Evolutionary conservation across 306 rosid species (phyloP), one percentile per base, ranked within the genome.

Genomic region (Gleditsia sinensis): DNA sequence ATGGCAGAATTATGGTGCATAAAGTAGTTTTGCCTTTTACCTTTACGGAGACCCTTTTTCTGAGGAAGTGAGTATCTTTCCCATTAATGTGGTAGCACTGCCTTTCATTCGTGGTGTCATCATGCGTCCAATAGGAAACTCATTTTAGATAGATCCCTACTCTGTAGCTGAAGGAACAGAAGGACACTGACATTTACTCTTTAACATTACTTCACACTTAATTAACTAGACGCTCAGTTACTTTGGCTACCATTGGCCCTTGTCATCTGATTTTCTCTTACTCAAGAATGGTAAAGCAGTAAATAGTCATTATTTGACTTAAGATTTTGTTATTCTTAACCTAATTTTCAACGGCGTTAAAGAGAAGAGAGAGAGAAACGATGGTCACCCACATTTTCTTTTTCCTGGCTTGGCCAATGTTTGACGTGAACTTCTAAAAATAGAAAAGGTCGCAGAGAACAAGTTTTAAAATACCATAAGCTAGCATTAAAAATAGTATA

Each of bases 1-100:
- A 6, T 9, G 56, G 67, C 14, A 19, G 77, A 78, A 50, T 50
- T 54, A 69, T 59, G 46, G 66, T 51, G 60, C 66, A 78, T 25
- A 62, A 54, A 71, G 68, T 40, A 63, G 28, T 40, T 62, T 77
- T 69, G 49, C 53, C 65, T 39, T 28, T 78, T 39, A 36, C 14
- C n/a, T 19, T 54, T 1, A 17, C 6, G 11, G 11, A n/a, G 42
- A n/a, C 66, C 24, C 33, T 58, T 69, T 45, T 57, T 43, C 68
- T 30, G 24, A 46, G 42, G 66, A 20, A 70, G 48, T 50, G 77
- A 23, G 71, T 9, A 46, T 50, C 65, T 65, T 66, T 27, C 17
- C n/a, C 24, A 57, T 46, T 53, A 42, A 49, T 30, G 68, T 43
- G 14, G 43, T 7, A 32, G 61, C 25, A 16, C 32, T 30, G 45